Conservation (phyloP, 257 asterid species). For the Scutellaria barbata region DNA sequence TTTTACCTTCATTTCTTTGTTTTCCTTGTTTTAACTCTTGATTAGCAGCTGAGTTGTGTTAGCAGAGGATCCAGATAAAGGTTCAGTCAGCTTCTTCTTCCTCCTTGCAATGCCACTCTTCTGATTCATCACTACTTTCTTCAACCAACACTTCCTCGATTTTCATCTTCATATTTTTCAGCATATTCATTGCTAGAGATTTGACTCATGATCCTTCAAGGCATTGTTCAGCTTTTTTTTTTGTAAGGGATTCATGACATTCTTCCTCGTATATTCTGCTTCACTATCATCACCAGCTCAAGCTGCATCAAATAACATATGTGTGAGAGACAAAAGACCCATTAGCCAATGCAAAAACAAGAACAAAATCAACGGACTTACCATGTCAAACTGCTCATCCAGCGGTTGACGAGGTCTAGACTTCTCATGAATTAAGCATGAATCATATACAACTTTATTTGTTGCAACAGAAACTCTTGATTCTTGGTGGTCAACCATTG, state of each 20-base stretch:
- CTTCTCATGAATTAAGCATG: slow-evolving; percentile 39
- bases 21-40: too few relatives aligned
- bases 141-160: slow-evolving; percentile 56
- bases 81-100: slow-evolving; percentile 66
- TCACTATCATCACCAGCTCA: slow-evolving; percentile 69
- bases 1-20: too few relatives aligned
- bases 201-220: slow-evolving; percentile 51
- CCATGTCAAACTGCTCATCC: slow-evolving; percentile 92
- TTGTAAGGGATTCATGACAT: slow-evolving; percentile 58
- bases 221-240: slow-evolving; percentile 69
- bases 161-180: slow-evolving; percentile 61
- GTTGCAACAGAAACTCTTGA: slow-evolving; percentile 31
- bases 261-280: slow-evolving; percentile 61
- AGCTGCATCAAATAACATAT: slow-evolving; percentile 53
- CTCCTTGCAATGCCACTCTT: slow-evolving; percentile 90
- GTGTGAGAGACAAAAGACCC: slow-evolving; percentile 25
- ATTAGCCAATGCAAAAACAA: neutral
- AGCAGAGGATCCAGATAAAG: slow-evolving; percentile 49
- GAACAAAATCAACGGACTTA: slow-evolving; percentile 37
- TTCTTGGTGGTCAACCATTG: slow-evolving; percentile 28
- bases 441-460: slow-evolving; percentile 11
- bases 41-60: too few relatives aligned
- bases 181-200: slow-evolving; percentile 68
- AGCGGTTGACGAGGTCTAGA: slow-evolving; percentile 68
- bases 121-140: slow-evolving; percentile 83